These are phyloP conservation scores for Eucalyptus decipiens DNA, from an alignment of 345 rosid species.

Conservation along the genomic window DNA sequence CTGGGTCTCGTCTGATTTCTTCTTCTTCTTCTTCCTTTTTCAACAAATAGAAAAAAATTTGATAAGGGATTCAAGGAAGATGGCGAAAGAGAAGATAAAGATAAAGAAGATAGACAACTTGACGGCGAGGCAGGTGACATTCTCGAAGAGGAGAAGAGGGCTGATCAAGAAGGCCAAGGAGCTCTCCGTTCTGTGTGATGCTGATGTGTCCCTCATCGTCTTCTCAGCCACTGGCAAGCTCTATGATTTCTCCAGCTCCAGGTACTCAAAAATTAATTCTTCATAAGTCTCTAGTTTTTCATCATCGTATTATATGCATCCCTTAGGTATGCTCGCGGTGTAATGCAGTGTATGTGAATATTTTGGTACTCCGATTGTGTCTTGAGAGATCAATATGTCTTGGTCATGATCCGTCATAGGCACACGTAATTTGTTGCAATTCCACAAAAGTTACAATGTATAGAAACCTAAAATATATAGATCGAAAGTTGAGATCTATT, in stretches of 20 bases:
- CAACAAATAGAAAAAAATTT: background rate
- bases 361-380: background rate
- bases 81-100: conserved; percentile 35
- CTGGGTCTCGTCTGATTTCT: background rate
- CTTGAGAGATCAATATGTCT: background rate
- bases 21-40: background rate
- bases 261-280: background rate
- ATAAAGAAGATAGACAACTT: conserved; percentile 44
- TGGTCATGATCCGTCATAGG: background rate
- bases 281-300: background rate
- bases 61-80: background rate
- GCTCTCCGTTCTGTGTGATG: conserved; percentile 48
- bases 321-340: background rate
- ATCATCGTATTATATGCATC: background rate
- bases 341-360: background rate
- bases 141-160: conserved; percentile 49
- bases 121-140: conserved; percentile 53
- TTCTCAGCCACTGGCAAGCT: conserved; percentile 48
- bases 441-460: background rate
- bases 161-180: conserved; percentile 46
- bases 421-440: background rate
- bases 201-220: conserved; percentile 37
- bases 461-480: background rate
- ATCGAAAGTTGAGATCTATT: background rate
- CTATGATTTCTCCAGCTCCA: conserved; percentile 37